These are phyloP conservation scores for Mycena metata DNA, from an alignment of 768 basidiomycete genomes.

Conservation along the genomic window DNA sequence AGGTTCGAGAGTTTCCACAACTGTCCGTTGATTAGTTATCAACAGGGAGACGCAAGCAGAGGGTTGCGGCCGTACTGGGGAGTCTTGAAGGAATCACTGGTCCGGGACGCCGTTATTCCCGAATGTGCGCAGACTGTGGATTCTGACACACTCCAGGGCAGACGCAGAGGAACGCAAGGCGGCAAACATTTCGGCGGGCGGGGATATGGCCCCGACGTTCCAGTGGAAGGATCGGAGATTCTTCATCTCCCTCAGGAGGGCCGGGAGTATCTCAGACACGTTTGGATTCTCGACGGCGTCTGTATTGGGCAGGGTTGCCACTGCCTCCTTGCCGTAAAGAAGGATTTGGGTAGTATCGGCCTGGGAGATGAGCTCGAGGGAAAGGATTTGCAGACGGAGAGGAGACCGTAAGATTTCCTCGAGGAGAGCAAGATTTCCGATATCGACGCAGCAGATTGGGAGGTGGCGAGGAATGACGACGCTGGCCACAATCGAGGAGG, in stretches of 20 bases:
- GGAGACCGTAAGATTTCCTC: neutral
- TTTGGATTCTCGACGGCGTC: neutral
- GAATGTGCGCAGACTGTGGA: neutral
- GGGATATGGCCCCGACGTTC: neutral
- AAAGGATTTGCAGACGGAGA: neutral
- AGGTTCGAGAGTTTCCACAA: neutral
- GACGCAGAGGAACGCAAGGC: neutral
- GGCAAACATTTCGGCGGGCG: neutral
- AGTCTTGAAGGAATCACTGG: neutral
- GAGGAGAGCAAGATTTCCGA: neutral
- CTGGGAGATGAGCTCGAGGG: neutral
- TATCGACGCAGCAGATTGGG: neutral
- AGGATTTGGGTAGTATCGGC: neutral
- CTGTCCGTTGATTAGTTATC: neutral
- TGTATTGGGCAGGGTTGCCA: neutral
- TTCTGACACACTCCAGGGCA: neutral
- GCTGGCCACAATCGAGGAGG: too few relatives aligned
- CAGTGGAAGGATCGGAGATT: neutral
- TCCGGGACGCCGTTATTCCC: neutral
- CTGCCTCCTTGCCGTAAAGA: too few relatives aligned
- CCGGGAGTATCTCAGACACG: neutral
- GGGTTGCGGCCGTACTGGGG: neutral
- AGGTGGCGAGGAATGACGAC: neutral
- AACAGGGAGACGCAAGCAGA: neutral
- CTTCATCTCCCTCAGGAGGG: neutral